Evolutionary conservation across 139 green algal genomes (phyloP).

Genomic region (Ettlia oleoabundans): DNA sequence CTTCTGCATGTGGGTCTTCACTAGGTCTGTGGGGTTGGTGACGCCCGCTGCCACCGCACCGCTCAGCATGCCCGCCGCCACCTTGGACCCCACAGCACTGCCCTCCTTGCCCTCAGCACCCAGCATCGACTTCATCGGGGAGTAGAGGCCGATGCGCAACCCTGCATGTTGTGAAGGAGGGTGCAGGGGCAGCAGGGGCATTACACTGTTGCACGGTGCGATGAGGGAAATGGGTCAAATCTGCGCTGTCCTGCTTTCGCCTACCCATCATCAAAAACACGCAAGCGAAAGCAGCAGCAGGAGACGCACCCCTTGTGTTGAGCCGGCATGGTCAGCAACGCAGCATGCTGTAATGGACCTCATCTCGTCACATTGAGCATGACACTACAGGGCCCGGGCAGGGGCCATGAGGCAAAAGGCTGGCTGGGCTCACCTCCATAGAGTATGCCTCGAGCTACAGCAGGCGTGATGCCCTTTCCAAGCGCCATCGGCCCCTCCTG

Average conservation of each 20-base stretch:
- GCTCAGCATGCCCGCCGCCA: conserved; percentile 68
- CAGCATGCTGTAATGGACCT: too few species aligned
- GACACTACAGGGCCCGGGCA: too few species aligned
- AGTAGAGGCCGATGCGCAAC: conserved; percentile 85
- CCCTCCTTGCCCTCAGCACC: conserved; percentile 38
- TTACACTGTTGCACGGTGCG: too few species aligned
- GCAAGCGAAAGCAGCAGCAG: too few species aligned
- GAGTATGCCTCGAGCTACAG: conserved; percentile 68
- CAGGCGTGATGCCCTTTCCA: conserved; percentile 63
- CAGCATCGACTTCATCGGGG: conserved; percentile 67
- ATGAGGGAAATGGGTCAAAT: too few species aligned
- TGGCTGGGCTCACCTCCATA: conserved; percentile 64
- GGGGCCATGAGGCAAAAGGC: too few species aligned
- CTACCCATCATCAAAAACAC: too few species aligned
- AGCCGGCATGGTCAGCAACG: too few species aligned
- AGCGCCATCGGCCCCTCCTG: conserved; percentile 66
- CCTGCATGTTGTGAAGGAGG: conserved; percentile 51
- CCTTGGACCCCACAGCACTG: conserved; percentile 55
- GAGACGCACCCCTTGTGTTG: too few species aligned
- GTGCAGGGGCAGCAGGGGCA: background rate
- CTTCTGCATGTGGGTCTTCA: conserved; percentile 68
- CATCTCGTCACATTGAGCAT: too few species aligned
- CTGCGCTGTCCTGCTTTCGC: too few species aligned
- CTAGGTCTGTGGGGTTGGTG: conserved; percentile 85
- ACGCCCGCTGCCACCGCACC: conserved; percentile 77